Conservation (phyloP, 2,329 filamentous ascomycete genomes). For the Fusarium duplospermum region DNA sequence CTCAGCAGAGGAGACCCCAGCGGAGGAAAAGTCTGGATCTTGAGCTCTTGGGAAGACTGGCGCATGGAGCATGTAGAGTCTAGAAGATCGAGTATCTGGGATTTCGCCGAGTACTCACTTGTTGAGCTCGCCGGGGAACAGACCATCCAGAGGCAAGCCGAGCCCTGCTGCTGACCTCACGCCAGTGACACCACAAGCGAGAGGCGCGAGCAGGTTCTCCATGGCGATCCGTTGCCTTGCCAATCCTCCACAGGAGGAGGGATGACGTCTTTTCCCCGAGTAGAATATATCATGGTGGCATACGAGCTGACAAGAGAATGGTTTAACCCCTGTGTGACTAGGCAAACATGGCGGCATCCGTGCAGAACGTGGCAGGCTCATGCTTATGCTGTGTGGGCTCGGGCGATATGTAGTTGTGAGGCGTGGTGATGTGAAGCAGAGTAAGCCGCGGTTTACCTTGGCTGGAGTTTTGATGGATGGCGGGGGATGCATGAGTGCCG, state of each 20-base stretch:
- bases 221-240: conserved; percentile 43
- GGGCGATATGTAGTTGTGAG: conserved; percentile 23
- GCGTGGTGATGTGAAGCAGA: conserved; percentile 20
- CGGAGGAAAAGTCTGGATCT: conserved; percentile 40
- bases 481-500: conserved; percentile 26
- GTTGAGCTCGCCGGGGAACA: conserved; percentile 39
- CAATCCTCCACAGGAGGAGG: conserved; percentile 38
- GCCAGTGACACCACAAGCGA: conserved; percentile 32
- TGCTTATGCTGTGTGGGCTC: conserved; percentile 17
- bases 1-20: conserved; percentile 31
- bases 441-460: conserved; percentile 10
- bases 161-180: conserved; percentile 44
- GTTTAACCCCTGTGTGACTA: conserved; percentile 16
- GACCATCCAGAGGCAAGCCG: conserved; percentile 47
- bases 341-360: conserved; percentile 9
- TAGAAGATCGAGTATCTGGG: conserved; percentile 39
- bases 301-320: conserved; percentile 28
- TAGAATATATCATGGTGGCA: conserved; percentile 43
- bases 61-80: conserved; percentile 36
- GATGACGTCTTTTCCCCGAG: conserved; percentile 42
- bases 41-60: conserved; percentile 28
- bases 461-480: conserved; percentile 14
- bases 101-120: conserved; percentile 38
- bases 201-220: conserved; percentile 42
- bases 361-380: conserved; percentile 8